Evolutionary conservation across 192 early-diverging fungal genomes (phyloP).

Genomic region (Coemansia sp.): DNA sequence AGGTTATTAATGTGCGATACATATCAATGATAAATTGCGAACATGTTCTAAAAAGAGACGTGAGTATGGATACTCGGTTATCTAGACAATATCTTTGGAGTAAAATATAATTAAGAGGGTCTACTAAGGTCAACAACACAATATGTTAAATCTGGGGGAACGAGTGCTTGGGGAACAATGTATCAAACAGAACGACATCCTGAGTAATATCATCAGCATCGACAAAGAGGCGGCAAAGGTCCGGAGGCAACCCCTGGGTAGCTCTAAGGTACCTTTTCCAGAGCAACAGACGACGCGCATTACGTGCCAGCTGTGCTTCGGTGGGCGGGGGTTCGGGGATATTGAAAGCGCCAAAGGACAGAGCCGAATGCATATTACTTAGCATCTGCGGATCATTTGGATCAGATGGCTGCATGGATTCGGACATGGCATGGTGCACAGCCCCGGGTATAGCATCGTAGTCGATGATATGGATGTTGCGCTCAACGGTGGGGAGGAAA

Average conservation of each 20-base stretch:
- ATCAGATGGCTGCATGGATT: neutral
- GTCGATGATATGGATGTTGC: conserved; percentile 45
- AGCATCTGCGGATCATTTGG: neutral
- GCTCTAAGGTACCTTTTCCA: conserved; percentile 36
- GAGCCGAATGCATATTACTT: neutral
- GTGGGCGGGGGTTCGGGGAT: conserved; percentile 52
- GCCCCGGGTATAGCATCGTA: conserved; percentile 33
- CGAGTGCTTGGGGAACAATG: conserved; percentile 19
- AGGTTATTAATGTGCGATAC: no score
- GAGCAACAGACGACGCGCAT: conserved; percentile 28
- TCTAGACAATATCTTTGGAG: neutral
- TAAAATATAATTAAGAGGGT: neutral
- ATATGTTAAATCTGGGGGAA: conserved; percentile 15
- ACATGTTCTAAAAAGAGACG: no score
- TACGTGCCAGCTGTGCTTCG: conserved; percentile 45
- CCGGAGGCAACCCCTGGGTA: conserved; percentile 31
- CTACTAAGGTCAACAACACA: neutral
- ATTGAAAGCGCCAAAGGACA: conserved; percentile 25
- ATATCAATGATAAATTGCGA: no score
- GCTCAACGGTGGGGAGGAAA: conserved; percentile 42
- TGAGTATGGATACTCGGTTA: no score
- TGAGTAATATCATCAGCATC: conserved; percentile 47
- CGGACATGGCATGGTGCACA: neutral
- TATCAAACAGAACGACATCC: conserved; percentile 23
- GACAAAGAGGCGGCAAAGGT: conserved; percentile 47